These are phyloP conservation scores for Leccinum disarticulatum DNA, from an alignment of 768 basidiomycete species.

Conservation along the genomic window DNA sequence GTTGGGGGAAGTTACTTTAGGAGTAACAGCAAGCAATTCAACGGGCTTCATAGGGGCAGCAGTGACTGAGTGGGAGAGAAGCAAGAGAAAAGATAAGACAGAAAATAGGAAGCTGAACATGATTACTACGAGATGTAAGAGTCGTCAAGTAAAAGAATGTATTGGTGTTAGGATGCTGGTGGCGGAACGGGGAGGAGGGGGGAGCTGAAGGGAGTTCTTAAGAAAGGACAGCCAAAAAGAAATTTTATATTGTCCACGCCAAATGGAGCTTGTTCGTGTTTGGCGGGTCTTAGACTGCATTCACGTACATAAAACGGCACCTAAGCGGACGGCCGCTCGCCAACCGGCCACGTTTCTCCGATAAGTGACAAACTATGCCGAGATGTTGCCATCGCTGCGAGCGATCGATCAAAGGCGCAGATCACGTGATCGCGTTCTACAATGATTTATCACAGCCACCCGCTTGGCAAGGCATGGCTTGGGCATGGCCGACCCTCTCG, in stretches of 20 bases:
- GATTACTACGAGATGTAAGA: background rate
- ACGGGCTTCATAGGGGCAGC: conserved; percentile 30
- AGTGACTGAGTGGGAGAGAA: conserved; percentile 25
- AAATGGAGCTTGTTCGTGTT: conserved; percentile 23
- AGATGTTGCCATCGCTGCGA: background rate
- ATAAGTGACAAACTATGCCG: background rate
- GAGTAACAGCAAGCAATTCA: conserved; percentile 39
- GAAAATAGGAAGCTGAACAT: conserved; percentile 26
- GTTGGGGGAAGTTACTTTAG: conserved; percentile 43
- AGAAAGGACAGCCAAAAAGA: background rate
- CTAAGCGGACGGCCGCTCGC: background rate
- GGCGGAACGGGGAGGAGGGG: background rate
- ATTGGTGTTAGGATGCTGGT: conserved; percentile 8
- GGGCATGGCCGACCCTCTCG: background rate
- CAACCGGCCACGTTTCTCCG: background rate
- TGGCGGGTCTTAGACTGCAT: conserved; percentile 4
- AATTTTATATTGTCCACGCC: conserved; percentile 19
- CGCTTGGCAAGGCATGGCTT: background rate
- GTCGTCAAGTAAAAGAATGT: conserved; percentile 23
- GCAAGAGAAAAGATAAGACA: conserved; percentile 34
- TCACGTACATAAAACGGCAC: background rate
- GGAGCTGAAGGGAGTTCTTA: background rate
- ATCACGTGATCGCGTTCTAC: background rate
- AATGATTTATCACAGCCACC: background rate
- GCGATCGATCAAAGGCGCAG: background rate